Evolutionary conservation across 441 rosid species (phyloP), one percentile per base, ranked within the genome.

Genomic region (Bocquillonia castaneifolia): DNA sequence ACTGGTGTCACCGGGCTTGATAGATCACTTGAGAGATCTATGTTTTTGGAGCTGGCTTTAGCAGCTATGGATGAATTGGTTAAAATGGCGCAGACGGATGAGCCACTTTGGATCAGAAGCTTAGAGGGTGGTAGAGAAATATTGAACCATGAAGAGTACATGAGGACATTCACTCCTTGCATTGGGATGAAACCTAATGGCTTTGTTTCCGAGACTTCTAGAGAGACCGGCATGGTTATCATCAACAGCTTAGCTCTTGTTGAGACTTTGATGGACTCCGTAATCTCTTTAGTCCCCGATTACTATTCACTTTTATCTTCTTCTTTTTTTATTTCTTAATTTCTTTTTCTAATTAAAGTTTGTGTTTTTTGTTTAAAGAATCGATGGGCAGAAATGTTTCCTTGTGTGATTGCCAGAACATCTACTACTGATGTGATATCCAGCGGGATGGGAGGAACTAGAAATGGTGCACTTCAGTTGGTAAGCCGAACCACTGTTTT

Each of bases 331-430:
- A 12, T 18, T n/a, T 5, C 45, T 34, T 23, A 31, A 1, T 42
- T 17, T 37, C 17, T 20, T 51, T 45, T 8, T 25, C n/a, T n/a
- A n/a, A n/a, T n/a, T n/a, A n/a, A n/a, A n/a, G n/a, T 73, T 52
- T 28, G 13, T 10, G 65, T 63, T 45, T 36, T 28, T 23, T 36
- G 25, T 26, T 14, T 36, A 12, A 50, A 93, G 99, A 81, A 80
- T 44, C 91, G 91, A 42, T 93, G 99, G 96, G 83, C 80, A 45
- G 97, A 87, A 71, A 87, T 86, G 91, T 93, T 91, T 74, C 99
- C 92, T 14, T 85, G 93, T 68, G 74, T 86, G 81, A 79, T 91
- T 48, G 90, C 93, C 1, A 84, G 88, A 78, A 81, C 91, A 6
- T 75, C 88, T 5, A 86, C 89, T 10, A 78, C 83, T 42, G 93